Evolutionary conservation across 768 basidiomycete species (phyloP).

Genomic region (Tulasnella sp.): DNA sequence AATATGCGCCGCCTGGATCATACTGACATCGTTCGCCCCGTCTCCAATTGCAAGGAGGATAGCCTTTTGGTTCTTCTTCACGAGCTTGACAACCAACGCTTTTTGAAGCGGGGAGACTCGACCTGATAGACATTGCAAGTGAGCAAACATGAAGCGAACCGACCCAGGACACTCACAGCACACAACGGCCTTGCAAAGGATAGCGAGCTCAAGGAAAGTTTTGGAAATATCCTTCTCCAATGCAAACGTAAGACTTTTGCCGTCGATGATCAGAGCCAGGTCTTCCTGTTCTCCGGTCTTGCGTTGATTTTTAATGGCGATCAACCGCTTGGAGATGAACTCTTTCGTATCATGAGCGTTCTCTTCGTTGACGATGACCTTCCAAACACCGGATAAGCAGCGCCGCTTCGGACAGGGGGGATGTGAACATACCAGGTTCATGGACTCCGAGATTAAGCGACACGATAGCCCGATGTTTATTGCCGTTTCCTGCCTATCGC

Average conservation of each 20-base stretch:
- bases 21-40: slow-evolving; percentile 96
- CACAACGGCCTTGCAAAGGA: slow-evolving; percentile 97
- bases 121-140: slow-evolving; percentile 34
- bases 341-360: slow-evolving; percentile 69
- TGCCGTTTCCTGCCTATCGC: slow-evolving; percentile 96
- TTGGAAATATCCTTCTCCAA: slow-evolving; percentile 87
- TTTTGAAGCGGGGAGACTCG: slow-evolving; percentile 97
- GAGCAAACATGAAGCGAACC: not conserved
- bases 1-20: slow-evolving; percentile 98
- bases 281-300: slow-evolving; percentile 89
- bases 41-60: slow-evolving; percentile 96
- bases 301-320: slow-evolving; percentile 86
- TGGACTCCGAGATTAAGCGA: slow-evolving; percentile 90
- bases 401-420: not conserved
- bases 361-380: slow-evolving; percentile 94
- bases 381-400: not conserved
- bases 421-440: slow-evolving; percentile 65
- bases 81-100: slow-evolving; percentile 95
- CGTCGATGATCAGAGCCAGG: slow-evolving; percentile 89
- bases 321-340: slow-evolving; percentile 75
- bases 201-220: slow-evolving; percentile 83
- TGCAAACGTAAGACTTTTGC: slow-evolving; percentile 86
- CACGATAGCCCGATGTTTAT: slow-evolving; percentile 99
- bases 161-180: slow-evolving; percentile 53
- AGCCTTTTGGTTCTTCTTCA: slow-evolving; percentile 89